phyloP scores from a whole-genome alignment of 306 rosid genomes.

The Corylus avellana region DNA sequence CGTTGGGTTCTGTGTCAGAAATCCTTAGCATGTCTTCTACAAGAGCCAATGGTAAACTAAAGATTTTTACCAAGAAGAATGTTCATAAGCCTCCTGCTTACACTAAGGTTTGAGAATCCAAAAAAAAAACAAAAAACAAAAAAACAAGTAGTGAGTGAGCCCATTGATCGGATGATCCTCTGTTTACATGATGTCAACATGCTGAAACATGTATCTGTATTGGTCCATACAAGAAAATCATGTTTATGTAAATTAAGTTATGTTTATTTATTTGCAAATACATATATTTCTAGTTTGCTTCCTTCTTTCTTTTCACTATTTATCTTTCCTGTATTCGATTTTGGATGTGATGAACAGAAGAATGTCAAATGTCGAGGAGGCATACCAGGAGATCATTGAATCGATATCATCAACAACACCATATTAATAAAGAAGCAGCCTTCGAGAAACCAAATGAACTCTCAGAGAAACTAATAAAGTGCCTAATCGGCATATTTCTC shows the following conservation, averaged over 20 bases:
- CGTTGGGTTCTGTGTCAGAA: conserved; percentile 58
- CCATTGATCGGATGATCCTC: background rate
- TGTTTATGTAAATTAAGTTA: background rate
- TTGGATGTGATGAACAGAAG: conserved; percentile 38
- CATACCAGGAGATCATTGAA: conserved; percentile 33
- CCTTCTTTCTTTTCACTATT: background rate
- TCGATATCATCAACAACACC: conserved; percentile 34
- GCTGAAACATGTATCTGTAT: background rate
- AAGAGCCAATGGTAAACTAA: conserved; percentile 48
- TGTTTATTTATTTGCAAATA: background rate
- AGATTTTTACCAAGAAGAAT: background rate
- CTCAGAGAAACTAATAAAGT: conserved; percentile 74
- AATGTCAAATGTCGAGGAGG: conserved; percentile 55
- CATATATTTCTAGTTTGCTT: background rate
- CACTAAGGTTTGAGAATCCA: background rate
- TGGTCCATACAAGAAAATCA: background rate
- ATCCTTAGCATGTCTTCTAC: conserved; percentile 50
- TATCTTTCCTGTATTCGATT: conserved; percentile 20
- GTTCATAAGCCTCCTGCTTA: background rate
- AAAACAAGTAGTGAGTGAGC: background rate
- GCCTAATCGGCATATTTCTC: conserved; percentile 68
- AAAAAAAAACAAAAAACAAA: background rate
- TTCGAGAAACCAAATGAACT: conserved; percentile 72
- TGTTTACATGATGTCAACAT: background rate
- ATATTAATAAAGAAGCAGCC: conserved; percentile 28